Percentiles rank a stretch among this genome's conserved stretches.
Evolutionary conservation across 1,284 basidiomycete genomes (phyloP).

Genomic region (Porodaedalea pini): DNA sequence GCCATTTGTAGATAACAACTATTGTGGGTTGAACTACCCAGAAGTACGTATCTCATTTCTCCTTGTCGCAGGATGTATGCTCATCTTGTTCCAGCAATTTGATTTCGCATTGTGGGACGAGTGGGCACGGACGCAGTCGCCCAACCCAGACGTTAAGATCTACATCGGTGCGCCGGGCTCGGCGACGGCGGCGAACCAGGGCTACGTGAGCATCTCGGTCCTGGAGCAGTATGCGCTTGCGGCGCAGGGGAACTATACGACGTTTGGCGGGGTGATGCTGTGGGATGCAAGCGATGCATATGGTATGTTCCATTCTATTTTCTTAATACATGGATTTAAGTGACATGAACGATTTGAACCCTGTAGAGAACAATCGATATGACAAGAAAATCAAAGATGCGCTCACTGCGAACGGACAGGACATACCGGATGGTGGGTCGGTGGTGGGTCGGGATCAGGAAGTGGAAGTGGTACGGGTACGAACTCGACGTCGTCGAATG

Average conservation of each 20-base stretch:
- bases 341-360: not conserved
- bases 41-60: conserved; percentile 12
- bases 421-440: conserved; percentile 8
- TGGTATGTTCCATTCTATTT: conserved; percentile 5
- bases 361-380: conserved; percentile 20
- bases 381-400: conserved; percentile 19
- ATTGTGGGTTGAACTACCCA: conserved; percentile 24
- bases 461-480: conserved; percentile 5
- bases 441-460: conserved; percentile 1
- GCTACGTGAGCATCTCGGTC: conserved; percentile 21
- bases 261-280: conserved; percentile 22
- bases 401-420: conserved; percentile 14
- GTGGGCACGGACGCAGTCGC: conserved; percentile 25
- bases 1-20: conserved; percentile 23
- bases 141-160: conserved; percentile 27
- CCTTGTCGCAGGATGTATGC: not conserved
- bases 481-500: conserved; percentile 4
- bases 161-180: conserved; percentile 28
- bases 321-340: not conserved
- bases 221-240: conserved; percentile 20
- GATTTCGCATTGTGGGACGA: conserved; percentile 22
- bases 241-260: conserved; percentile 21
- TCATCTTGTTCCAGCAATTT: conserved; percentile 10
- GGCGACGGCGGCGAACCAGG: conserved; percentile 23
- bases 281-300: conserved; percentile 22